Evolutionary conservation across 179 eudicot species (phyloP).

Genomic region (Corrigiola litoralis): DNA sequence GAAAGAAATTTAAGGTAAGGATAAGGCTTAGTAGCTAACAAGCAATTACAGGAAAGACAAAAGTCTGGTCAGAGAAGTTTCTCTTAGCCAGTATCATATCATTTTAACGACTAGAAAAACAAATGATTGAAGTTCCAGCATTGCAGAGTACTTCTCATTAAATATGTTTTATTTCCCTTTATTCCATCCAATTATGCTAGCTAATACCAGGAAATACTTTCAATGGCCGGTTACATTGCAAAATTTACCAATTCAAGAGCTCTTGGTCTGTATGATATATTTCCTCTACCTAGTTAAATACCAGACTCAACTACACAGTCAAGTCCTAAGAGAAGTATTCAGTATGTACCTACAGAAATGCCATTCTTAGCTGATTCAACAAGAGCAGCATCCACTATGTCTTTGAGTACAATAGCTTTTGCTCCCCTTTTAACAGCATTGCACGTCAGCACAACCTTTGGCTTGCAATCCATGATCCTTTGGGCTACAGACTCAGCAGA

Average conservation of each 20-base stretch:
- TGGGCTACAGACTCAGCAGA: slow-evolving; percentile 92
- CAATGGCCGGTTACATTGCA: neutral
- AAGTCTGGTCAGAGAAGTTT: neutral
- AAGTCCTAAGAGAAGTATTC: neutral
- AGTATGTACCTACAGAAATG: slow-evolving; percentile 55
- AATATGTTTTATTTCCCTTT: too few relatives aligned
- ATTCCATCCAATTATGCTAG: neutral
- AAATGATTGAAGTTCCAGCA: neutral
- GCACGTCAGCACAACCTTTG: slow-evolving; percentile 84
- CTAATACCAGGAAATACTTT: neutral
- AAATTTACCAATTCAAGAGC: neutral
- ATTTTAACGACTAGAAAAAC: neutral
- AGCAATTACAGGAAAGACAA: neutral
- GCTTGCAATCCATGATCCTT: slow-evolving; percentile 91
- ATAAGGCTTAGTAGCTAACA: neutral
- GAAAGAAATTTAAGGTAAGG: neutral
- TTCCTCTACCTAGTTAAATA: neutral
- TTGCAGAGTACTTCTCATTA: too few relatives aligned
- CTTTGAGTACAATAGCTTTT: slow-evolving; percentile 75
- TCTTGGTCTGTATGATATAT: neutral
- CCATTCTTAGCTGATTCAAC: slow-evolving; percentile 61
- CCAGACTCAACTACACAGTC: neutral
- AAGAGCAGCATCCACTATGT: slow-evolving; percentile 80
- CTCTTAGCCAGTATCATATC: neutral
- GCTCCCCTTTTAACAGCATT: slow-evolving; percentile 93